These are phyloP conservation scores for Globisporangium cederbergense DNA, from an alignment of 352 stramenopile genomes.

Conservation along the genomic window DNA sequence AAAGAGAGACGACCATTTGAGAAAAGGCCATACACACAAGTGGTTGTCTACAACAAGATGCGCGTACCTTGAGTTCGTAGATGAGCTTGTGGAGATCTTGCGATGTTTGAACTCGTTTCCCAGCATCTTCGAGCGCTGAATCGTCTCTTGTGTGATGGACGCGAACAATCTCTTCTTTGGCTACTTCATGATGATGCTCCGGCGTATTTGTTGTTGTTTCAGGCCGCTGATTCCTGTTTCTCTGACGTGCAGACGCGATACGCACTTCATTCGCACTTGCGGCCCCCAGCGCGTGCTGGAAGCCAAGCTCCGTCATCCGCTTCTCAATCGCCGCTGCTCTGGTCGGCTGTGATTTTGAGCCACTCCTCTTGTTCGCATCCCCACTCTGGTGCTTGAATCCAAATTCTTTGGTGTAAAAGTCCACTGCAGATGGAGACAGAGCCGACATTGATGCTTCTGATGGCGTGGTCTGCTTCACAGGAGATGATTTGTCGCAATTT, in stretches of 20 bases:
- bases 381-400: slow-evolving; percentile 11
- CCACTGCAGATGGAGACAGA: slow-evolving; percentile 12
- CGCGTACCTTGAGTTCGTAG: slow-evolving; percentile 56
- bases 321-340: slow-evolving; percentile 41
- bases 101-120: slow-evolving; percentile 18
- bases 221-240: slow-evolving; percentile 4
- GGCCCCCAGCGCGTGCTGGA: slow-evolving; percentile 23
- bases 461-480: not conserved
- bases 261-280: not conserved
- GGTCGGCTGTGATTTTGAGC: slow-evolving; percentile 27
- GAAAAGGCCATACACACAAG: not conserved
- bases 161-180: not conserved
- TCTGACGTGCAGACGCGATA: not conserved
- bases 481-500: too few relatives aligned
- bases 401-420: slow-evolving; percentile 46
- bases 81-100: slow-evolving; percentile 57
- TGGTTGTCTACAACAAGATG: not conserved
- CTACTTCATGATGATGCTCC: not conserved
- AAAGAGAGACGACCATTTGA: not conserved
- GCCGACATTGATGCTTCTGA: not conserved
- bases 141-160: slow-evolving; percentile 8
- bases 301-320: slow-evolving; percentile 40
- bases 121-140: not conserved
- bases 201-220: not conserved
- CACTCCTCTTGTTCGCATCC: not conserved